These are phyloP conservation scores for Hepatocystis sp. DNA, from an alignment of 169 alveolate genomes.

Conservation along the genomic window DNA sequence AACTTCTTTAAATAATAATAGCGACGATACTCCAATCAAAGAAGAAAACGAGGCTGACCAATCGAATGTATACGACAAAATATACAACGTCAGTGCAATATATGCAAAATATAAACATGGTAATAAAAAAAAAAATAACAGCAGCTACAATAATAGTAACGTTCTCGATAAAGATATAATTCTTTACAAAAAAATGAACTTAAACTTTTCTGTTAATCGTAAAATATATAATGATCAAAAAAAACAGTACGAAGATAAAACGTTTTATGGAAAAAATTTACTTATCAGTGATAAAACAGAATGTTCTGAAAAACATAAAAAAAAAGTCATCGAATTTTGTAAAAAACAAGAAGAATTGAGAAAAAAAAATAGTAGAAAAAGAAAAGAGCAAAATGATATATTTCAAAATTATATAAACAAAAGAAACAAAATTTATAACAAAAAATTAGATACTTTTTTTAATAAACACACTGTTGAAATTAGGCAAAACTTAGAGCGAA, in stretches of 20 bases:
- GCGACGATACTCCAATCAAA: too few relatives aligned
- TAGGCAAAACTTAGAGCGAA: slow-evolving; percentile 33
- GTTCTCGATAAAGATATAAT: slow-evolving; percentile 29
- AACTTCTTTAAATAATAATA: too few relatives aligned
- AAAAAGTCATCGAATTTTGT: slow-evolving; percentile 30
- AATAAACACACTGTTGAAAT: slow-evolving; percentile 63
- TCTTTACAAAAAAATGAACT: slow-evolving; percentile 61
- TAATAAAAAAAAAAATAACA: slow-evolving; percentile 21
- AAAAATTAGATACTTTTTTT: slow-evolving; percentile 58
- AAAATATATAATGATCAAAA: slow-evolving; percentile 54
- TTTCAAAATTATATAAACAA: slow-evolving; percentile 61
- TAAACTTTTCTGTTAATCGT: slow-evolving; percentile 51
- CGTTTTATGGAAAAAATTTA: slow-evolving; percentile 38
- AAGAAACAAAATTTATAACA: slow-evolving; percentile 65
- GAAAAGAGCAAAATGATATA: slow-evolving; percentile 14
- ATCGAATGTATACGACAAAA: too few relatives aligned
- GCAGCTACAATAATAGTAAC: background rate
- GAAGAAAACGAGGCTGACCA: too few relatives aligned
- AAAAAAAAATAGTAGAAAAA: slow-evolving; percentile 48
- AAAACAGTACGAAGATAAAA: slow-evolving; percentile 6
- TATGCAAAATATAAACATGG: background rate
- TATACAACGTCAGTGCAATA: too few relatives aligned
- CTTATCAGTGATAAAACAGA: slow-evolving; percentile 11
- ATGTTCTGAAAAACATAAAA: slow-evolving; percentile 45
- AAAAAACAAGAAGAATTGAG: slow-evolving; percentile 40